Base-by-base conservation (phyloP, 179 eudicot genomes). In the Camellia oleifera region DNA sequence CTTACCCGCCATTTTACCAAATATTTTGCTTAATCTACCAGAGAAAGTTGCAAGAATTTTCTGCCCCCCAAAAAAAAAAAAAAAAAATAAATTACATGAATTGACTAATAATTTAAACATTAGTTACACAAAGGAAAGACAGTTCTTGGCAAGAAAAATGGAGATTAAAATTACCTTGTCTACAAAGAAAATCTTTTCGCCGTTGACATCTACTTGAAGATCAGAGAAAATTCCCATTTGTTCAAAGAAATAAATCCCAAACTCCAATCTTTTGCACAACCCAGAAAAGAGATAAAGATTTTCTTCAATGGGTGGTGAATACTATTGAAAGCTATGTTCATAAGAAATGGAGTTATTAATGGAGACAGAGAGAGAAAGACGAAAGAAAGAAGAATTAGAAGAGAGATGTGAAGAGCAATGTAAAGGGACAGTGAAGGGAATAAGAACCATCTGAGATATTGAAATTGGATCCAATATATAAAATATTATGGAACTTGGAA, bases 121-220 rank as follows among this genome's bases (percentile, higher is more conserved):
- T 32, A 32, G 32, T 32, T 32, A 32, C 32, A 32, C 32, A 32
- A 32, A 1, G 32, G 32, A 32, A 32, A 32, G 32, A 32, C 32
- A 32, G 32, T 32, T 32, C 32, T 32, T 32, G 32, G 13, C 60
- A 9, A 56, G 13, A 11, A 56, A 61, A 13, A 61, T 5, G 45
- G 76, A 46, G 11, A 20, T 52, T 20, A 26, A 23, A 52, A 15
- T 84, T 67, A 89, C 92, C 92, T 89, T 87, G 76, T 85, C 75
- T 70, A 89, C 85, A 53, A 85, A 82, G 83, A 87, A 89, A 82
- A 81, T 70, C 77, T 84, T 87, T 89, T 89, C 90, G n/a, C 89
- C 92, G 81, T 89, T 89, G 44, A 89, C 89, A 87, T 87, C 92
- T 53, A 89, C 90, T 83, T 89, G 81, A 77, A 89, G 89, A 84